Evolutionary conservation across 208 protist genomes (phyloP).

Genomic region (Leishmania arabica): DNA sequence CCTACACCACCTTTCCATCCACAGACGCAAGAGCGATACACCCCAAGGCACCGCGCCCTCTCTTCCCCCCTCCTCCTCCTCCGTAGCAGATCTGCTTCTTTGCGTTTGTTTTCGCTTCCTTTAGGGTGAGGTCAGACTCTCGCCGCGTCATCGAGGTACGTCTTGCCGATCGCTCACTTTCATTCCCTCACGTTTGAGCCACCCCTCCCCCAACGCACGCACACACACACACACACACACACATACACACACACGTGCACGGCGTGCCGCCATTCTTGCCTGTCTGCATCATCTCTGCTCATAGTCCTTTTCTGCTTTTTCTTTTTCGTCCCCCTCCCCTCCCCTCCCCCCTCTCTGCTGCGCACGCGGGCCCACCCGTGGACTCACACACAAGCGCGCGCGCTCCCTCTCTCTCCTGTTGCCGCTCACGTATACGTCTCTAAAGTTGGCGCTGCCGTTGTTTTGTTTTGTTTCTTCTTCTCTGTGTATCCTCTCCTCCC

Average conservation of each 20-base stretch:
- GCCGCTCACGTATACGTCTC: not conserved
- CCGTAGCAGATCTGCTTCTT: not conserved
- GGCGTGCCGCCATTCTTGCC: not conserved
- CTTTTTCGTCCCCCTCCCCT: too few species aligned
- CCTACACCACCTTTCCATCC: not conserved
- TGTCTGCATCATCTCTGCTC: conserved; percentile 3
- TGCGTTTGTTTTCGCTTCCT: not conserved
- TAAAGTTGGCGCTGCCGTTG: not conserved
- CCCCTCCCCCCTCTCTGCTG: too few species aligned
- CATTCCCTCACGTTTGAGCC: not conserved
- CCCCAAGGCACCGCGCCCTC: not conserved
- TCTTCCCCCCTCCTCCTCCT: not conserved
- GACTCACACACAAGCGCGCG: not conserved
- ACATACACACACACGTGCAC: not conserved
- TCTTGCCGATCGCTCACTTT: not conserved
- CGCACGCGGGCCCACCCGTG: too few species aligned
- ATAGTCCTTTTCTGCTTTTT: not conserved
- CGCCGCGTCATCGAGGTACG: not conserved
- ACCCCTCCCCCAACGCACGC: not conserved
- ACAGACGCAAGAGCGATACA: not conserved
- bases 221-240: not conserved
- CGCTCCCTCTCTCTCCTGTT: not conserved
- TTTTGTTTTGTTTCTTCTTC: not conserved
- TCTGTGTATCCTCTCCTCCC: conserved; percentile 1
- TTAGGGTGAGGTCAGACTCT: not conserved